Base-by-base conservation (phyloP, 2,329 filamentous ascomycete species). In the Aspergillus persii region DNA sequence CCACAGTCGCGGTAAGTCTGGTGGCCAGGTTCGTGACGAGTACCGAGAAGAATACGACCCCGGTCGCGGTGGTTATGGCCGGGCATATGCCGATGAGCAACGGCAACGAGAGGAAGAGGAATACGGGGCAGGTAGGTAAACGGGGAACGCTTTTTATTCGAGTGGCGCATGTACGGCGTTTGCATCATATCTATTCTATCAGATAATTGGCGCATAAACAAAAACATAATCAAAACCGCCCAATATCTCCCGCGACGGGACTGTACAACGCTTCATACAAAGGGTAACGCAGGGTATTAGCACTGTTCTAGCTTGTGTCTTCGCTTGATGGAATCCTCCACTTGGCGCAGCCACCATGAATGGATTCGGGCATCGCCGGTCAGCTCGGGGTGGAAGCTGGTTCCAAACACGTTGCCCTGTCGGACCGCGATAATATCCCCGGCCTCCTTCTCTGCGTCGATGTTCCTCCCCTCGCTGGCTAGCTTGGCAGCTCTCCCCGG, bases 11-110 rank as follows among this genome's bases (percentile, higher is more conserved):
- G 94, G 94, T 70, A 96, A 96, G 81, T 96, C 91, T 61, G 95
- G 95, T 60, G 95, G 95, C 4, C 95, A 99, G 79, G 95, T 99
- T 63, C 87, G 95, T 65, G 95, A 99, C 74, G 96, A 99, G 81
- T 99, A 98, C 78, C 87, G 95, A 50, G 92, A 97, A 75, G 95
- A 99, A 79, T 99, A 89, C 73, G 95, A 99, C 74, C 94, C 96
- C 61, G 95, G 95, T 15, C 85, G 95, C 68, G 95, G 95, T 67
- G 95, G 95, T 9, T 86, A 93, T 66, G 94, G 95, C 48, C 84
- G 93, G 64, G 91, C 91, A 58, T 82, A 92, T 60, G 86, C 87
- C 65, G 84, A 87, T 31, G 87, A 90, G 68, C 77, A 82, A 69
- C 76, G 81, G 64, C 71, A 77, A 66, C 85, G 76, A 67, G 83